phyloP scores from a whole-genome alignment of 257 asterid species.

The Coffea eugenioides region DNA sequence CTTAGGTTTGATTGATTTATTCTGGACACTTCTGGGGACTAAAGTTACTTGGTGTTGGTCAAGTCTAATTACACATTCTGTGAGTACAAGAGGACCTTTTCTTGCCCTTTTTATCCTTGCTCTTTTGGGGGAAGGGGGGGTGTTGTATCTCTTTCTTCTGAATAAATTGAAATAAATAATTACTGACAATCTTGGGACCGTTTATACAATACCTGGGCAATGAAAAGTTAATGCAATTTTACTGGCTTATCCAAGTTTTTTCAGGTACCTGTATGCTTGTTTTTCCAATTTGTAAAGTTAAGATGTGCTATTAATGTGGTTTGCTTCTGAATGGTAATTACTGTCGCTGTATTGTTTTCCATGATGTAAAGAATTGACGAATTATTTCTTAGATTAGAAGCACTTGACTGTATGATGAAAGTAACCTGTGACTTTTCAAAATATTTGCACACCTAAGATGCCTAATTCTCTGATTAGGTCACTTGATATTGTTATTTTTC shows the following conservation, averaged over 20 bases:
- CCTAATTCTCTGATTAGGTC: neutral
- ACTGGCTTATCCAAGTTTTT: neutral
- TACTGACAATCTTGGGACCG: too few species aligned
- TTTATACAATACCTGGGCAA: too few species aligned
- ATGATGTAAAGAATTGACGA: neutral
- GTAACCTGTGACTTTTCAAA: neutral
- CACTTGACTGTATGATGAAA: neutral
- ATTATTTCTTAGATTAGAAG: neutral
- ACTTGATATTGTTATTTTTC: neutral
- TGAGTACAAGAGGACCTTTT: neutral
- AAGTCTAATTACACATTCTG: neutral
- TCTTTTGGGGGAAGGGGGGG: too few species aligned
- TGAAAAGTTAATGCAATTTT: neutral
- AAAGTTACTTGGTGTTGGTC: neutral
- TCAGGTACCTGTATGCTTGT: neutral
- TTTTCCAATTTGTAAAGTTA: neutral
- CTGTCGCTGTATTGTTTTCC: neutral
- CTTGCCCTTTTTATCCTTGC: neutral
- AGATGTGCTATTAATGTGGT: neutral
- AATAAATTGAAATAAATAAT: too few species aligned
- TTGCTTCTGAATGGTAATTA: neutral
- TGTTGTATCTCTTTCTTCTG: too few species aligned
- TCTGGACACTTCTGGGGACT: neutral
- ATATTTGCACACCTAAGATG: too few species aligned
- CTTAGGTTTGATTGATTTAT: neutral